phyloP scores from a whole-genome alignment of 2,329 filamentous ascomycete genomes.

The Talaromyces sp. region DNA sequence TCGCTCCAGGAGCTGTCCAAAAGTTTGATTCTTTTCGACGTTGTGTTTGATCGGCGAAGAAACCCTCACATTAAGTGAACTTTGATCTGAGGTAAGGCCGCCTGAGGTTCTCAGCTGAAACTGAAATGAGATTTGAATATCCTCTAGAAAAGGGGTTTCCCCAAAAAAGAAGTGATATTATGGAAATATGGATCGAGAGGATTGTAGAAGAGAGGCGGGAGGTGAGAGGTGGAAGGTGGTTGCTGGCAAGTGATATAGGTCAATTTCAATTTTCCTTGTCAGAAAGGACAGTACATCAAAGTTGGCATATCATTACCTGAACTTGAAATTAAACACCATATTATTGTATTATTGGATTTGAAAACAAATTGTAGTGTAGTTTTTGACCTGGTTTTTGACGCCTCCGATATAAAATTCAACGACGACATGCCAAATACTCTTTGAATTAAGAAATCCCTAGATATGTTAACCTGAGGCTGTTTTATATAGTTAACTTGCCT shows the following conservation, averaged over 20 bases:
- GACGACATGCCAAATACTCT: background rate
- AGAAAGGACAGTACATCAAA: background rate
- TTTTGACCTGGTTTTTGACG: background rate
- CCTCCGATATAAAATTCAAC: background rate
- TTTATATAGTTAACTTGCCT: background rate
- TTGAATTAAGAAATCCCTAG: background rate
- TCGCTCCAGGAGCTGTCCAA: background rate
- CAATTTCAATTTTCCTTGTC: background rate
- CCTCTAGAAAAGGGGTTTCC: no score
- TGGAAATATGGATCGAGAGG: background rate
- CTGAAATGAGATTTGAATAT: no score
- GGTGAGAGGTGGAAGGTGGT: no score
- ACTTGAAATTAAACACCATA: background rate
- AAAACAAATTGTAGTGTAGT: background rate
- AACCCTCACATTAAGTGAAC: background rate
- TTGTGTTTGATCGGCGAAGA: background rate
- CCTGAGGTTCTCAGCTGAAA: background rate
- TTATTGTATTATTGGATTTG: background rate
- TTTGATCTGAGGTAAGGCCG: background rate
- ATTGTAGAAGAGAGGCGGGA: background rate
- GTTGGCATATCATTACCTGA: background rate
- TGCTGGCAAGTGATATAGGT: no score
- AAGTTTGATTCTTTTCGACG: background rate
- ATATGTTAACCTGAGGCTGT: background rate
- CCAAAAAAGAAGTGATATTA: background rate